Base-by-base conservation (phyloP, 1,284 basidiomycete genomes). In the Sporisorium exsertum region DNA sequence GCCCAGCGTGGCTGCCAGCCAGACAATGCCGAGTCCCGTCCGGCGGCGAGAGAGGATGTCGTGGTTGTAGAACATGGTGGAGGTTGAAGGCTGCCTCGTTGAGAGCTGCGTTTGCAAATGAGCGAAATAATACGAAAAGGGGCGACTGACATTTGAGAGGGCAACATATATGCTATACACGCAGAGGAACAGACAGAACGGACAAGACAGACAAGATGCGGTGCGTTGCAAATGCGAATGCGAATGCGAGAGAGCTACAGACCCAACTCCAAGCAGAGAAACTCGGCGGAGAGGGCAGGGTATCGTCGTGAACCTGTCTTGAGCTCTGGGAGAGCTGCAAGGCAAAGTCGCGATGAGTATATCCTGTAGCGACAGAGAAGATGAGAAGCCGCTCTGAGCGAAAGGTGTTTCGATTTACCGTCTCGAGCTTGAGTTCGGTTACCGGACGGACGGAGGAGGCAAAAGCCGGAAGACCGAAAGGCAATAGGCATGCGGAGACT, bases 1-100 rank as follows among this genome's bases (percentile, higher is more conserved):
- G 15, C 81, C 80, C 2, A 83, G 52, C 2, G 81, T 83, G 0
- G 80, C 80, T 0, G 80, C 81, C 0, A 83, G 72, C 81, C 81
- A 83, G n/a, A 81, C 72, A n/a, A 82, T 61, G 32, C 77, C 78
- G 1, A 83, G 69, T 1, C 81, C 79, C 3, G 57, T 68, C 24
- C 70, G 66, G 35, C 74, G 67, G 10, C 69, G 68, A 1, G 64
- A 59, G 26, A 82, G 77, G 37, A 81, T 74, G 58, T 81, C 80
- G 46, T 46, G 47, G 53, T 58, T 79, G 71, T 79, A 81, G 50
- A 81, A 81, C 80, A 81, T 81, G 24, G 3, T 37, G 4, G 37
- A 81, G 16, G 6, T 26, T 12, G 35, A 43, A 29, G 47, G 18
- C 8, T 12, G 35, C 13, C 13, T 40, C 33, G 22, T 12, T n/a